Percentiles rank a stretch among this genome's conserved stretches.
These are phyloP conservation scores for Chenopodium berlandieri DNA, from an alignment of 148 eudicot genomes.

Conservation along the genomic window DNA sequence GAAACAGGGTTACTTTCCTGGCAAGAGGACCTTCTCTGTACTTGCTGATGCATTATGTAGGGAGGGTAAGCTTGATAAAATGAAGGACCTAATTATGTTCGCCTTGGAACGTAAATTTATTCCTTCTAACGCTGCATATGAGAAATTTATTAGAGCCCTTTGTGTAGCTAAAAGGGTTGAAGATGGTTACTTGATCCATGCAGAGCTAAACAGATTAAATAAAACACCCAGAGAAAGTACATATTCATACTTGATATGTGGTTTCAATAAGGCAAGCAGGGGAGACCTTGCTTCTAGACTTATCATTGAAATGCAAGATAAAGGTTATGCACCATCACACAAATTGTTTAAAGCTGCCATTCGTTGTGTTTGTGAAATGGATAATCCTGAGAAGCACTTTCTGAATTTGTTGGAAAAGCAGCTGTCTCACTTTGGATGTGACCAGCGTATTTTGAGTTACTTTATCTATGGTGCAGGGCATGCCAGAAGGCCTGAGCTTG, in stretches of 20 bases:
- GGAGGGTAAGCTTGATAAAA: conserved; percentile 72
- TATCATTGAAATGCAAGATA: conserved; percentile 90
- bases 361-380: conserved; percentile 43
- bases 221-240: conserved; percentile 36
- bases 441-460: conserved; percentile 34
- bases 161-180: conserved; percentile 60
- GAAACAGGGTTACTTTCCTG: conserved; percentile 57
- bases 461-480: conserved; percentile 80
- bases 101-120: conserved; percentile 45
- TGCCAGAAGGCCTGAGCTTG: conserved; percentile 63
- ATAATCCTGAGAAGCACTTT: conserved; percentile 51
- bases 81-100: conserved; percentile 62
- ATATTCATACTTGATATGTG: conserved; percentile 57
- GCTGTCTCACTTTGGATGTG: conserved; percentile 37
- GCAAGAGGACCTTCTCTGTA: conserved; percentile 53
- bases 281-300: conserved; percentile 70
- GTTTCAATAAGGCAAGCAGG: conserved; percentile 45
- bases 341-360: conserved; percentile 52
- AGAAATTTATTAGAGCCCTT: conserved; percentile 60
- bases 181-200: conserved; percentile 66
- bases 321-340: conserved; percentile 45
- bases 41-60: conserved; percentile 73
- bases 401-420: conserved; percentile 62
- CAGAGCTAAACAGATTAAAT: conserved; percentile 45
- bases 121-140: conserved; percentile 40